Base-by-base conservation (phyloP, 108 stramenopile species). In the Cafeteria roenbergensis region DNA sequence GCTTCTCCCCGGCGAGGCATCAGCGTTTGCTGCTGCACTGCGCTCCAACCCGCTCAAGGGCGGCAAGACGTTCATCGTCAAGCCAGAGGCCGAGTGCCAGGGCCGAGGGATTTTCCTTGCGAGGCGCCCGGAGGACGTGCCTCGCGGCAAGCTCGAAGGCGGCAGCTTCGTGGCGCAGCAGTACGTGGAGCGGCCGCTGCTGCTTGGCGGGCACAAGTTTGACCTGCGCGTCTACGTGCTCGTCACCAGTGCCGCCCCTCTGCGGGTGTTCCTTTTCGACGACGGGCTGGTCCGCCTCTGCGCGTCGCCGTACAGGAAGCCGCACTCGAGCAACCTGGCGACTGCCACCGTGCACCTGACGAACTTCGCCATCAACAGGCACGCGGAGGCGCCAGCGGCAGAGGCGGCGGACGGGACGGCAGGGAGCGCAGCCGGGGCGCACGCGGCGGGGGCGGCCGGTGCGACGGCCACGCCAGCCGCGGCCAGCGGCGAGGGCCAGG, bases 171-270 rank as follows among this genome's bases (percentile, higher is more conserved):
- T 89, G 0, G 72, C 86, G 34, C 80, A 81, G 67, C 29, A 55
- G 12, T 91, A 89, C 76, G 76, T 91, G 35, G 55, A 65, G 1
- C 79, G 80, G 55, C 90, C 88, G 2, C 73, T 86, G 35, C 67
- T 88, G 33, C 83, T 91, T 21, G 88, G 85, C 31, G 85, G 80
- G 36, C 85, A 80, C 70, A 89, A 91, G 74, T 91, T 91, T 54
- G 90, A 89, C 59, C 69, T 91, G 25, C 69, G 88, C 27, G 77
- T 91, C 25, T 89, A 91, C 59, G 83, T 87, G 12, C 71, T 89
- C 2, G 75, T 88, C 51, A 89, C 85, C 14, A 81, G 76, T 21
- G 83, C 80, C 58, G 55, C 67, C 32, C 88, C 90, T 24, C 59
- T 90, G 55, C 83, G 85, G 34, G 66, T 85, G 50, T 86, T 85